Percentiles rank a stretch among this genome's conserved stretches.
Evolutionary conservation across 2,329 filamentous ascomycete genomes (phyloP).

Genomic region (Hansfordia pulvinata): DNA sequence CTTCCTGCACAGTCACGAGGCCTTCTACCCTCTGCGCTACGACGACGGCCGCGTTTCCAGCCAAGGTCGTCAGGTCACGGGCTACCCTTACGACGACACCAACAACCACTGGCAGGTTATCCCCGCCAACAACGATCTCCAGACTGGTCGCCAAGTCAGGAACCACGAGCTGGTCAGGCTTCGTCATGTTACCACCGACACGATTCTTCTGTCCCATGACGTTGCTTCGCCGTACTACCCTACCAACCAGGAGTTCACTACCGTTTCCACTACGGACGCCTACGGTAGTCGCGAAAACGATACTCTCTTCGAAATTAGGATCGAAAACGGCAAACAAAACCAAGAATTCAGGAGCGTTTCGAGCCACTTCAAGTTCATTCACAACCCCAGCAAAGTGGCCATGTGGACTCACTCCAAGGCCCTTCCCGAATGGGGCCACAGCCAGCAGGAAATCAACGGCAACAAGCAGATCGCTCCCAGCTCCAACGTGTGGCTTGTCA

Average conservation of each 20-base stretch:
- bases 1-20: conserved; percentile 86
- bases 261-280: conserved; percentile 59
- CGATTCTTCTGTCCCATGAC: conserved; percentile 81
- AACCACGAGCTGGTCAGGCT: conserved; percentile 81
- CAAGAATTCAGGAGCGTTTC: conserved; percentile 85
- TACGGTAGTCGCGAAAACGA: conserved; percentile 67
- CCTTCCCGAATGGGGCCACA: conserved; percentile 93
- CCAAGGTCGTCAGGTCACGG: conserved; percentile 95
- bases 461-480: conserved; percentile 88
- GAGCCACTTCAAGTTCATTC: conserved; percentile 90
- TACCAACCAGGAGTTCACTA: conserved; percentile 98
- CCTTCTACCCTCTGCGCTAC: conserved; percentile 84
- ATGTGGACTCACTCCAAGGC: conserved; percentile 98
- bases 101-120: conserved; percentile 98
- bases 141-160: conserved; percentile 51
- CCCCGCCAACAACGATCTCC: conserved; percentile 47
- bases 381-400: conserved; percentile 87
- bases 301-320: conserved; percentile 81
- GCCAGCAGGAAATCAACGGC: conserved; percentile 97
- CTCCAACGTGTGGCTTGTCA: conserved; percentile 90
- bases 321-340: conserved; percentile 69
- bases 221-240: conserved; percentile 93
- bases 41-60: conserved; percentile 95
- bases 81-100: conserved; percentile 95
- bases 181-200: conserved; percentile 75